Evolutionary conservation across 768 basidiomycete species (phyloP).

Genomic region (Psilocybe cubensis): DNA sequence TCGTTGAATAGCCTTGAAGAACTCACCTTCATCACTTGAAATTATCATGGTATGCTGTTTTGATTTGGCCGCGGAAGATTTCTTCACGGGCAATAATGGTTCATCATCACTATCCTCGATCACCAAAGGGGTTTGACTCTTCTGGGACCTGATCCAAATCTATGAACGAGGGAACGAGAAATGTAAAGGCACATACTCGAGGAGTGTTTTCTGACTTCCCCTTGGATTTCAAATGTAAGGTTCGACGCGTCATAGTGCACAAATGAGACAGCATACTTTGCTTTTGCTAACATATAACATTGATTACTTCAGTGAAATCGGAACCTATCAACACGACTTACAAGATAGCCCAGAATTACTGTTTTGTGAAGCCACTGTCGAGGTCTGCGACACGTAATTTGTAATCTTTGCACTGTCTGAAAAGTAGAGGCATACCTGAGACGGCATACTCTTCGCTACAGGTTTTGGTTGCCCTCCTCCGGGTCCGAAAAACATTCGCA

Average conservation of each 20-base stretch:
- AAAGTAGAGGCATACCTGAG: conserved; percentile 12
- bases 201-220: neutral
- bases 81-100: conserved; percentile 22
- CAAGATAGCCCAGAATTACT: neutral
- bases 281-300: conserved; percentile 4
- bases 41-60: conserved; percentile 17
- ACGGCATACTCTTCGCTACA: conserved; percentile 15
- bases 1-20: neutral
- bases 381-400: conserved; percentile 2
- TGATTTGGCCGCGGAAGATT: conserved; percentile 7
- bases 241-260: neutral
- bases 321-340: neutral
- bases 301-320: neutral
- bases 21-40: conserved; percentile 38
- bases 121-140: conserved; percentile 5
- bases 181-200: conserved; percentile 3
- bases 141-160: conserved; percentile 5
- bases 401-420: neutral
- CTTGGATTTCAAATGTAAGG: neutral
- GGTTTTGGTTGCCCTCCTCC: conserved; percentile 24
- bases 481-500: conserved; percentile 29
- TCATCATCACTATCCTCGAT: conserved; percentile 35
- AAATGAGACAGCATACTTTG: conserved; percentile 1
- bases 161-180: neutral
- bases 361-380: conserved; percentile 20